Evolutionary conservation across 768 basidiomycete species (phyloP), one percentile per base, ranked within the genome.

Genomic region (Amanita fuliginea): DNA sequence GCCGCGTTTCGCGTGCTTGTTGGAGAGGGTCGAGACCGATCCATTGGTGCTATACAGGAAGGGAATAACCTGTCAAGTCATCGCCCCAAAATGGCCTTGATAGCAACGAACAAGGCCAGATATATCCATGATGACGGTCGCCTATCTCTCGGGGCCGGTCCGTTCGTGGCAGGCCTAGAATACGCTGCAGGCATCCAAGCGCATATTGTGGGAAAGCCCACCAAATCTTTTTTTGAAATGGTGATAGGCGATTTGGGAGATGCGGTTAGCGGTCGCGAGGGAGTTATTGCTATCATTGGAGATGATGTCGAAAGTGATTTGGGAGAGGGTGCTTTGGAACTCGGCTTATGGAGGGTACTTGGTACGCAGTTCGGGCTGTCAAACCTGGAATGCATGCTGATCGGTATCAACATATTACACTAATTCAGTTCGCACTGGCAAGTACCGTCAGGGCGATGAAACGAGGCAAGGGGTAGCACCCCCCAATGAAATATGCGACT

Each of bases 271-370:
- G 22, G 42, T 14, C 42, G 53, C 26, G 30, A 54, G 35, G 54
- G 24, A 41, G 56, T 62, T 36, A 67, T 77, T 21, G 77, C 71
- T 0, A 68, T 86, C 44, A 71, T 85, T 26, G 84, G 84, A 6
- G 85, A 86, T 60, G 85, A 87, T 55, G 64, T 77, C 1, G 68
- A 70, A 37, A 74, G 76, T 28, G 85, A 86, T 62, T 69, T 85
- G 14, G 81, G 82, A 0, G 74, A 67, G 3, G 83, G 81, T 1
- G 79, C 81, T 3, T 48, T 71, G 1, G 77, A 80, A 46, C 67
- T 85, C 0, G 75, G 78, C 1, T 60, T 87, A 36, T 77, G 73
- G 73, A 62, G 84, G 30, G 71, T 82, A 6, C 65, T 87, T 18
- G 83, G 82, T 83, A 55, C 42, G 76, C 30, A 32, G 13, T 4